A percentile compares a stretch with the other conserved stretches of the same genome.
phyloP scores from a whole-genome alignment of 345 rosid genomes.

The Citrus sp. region DNA sequence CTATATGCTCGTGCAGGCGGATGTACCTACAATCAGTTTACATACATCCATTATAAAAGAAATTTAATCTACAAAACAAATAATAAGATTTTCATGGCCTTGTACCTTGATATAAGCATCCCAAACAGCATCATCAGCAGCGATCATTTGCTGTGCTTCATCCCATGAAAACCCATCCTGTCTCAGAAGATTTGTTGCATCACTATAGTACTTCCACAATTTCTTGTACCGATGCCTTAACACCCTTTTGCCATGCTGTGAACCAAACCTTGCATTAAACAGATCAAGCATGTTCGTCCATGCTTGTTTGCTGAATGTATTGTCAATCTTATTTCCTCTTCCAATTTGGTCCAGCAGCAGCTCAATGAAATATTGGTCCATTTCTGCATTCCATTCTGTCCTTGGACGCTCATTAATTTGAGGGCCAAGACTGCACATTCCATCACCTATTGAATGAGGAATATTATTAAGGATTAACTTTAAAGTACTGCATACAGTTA shows the following conservation, averaged over 20 bases:
- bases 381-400: slow-evolving; percentile 72
- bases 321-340: slow-evolving; percentile 60
- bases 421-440: slow-evolving; percentile 17
- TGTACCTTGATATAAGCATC: slow-evolving; percentile 66
- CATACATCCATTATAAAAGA: slow-evolving; percentile 13
- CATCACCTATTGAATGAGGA: slow-evolving; percentile 48
- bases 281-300: slow-evolving; percentile 76
- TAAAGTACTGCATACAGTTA: not conserved
- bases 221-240: slow-evolving; percentile 75
- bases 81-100: slow-evolving; percentile 1
- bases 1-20: slow-evolving; percentile 63
- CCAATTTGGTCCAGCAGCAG: slow-evolving; percentile 77
- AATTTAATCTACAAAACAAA: not conserved
- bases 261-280: slow-evolving; percentile 64
- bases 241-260: slow-evolving; percentile 74
- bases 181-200: slow-evolving; percentile 46
- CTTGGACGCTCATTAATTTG: slow-evolving; percentile 44
- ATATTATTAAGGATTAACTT: slow-evolving; percentile 1
- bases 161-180: slow-evolving; percentile 80
- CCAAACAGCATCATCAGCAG: slow-evolving; percentile 65
- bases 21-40: slow-evolving; percentile 42
- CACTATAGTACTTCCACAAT: slow-evolving; percentile 60
- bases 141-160: slow-evolving; percentile 46
- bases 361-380: slow-evolving; percentile 75
- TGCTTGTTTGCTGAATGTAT: slow-evolving; percentile 69